Evolutionary conservation across 352 stramenopile genomes (phyloP), one percentile per base, ranked within the genome.

Genomic region (Globisporangium abappressorium): DNA sequence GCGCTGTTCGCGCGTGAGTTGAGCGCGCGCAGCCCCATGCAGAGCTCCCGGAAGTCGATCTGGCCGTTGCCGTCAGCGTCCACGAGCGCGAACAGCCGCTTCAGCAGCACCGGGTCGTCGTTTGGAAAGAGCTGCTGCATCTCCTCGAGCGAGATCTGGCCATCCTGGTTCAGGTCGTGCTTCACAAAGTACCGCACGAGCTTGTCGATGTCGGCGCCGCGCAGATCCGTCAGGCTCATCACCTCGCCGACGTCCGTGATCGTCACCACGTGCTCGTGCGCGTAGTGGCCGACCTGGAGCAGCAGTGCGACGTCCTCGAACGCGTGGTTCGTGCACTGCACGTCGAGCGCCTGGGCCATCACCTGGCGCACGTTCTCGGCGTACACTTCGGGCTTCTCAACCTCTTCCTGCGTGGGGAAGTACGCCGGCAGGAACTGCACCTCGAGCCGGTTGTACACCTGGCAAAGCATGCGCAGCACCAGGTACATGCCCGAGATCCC

Each of bases 31-130:
- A 92, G 71, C 2, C 73, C 80, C 62, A 90, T 71, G 49, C 84
- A 92, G 51, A 92, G 73, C 64, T 92, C 84, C 22, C 84, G 80
- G 65, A 92, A 92, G 64, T 92, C 84, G 63, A 92, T 88, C 58
- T 78, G 73, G 20, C 84, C 84, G 54, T 78, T 89, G 61, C 80
- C 77, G 54, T 92, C 75, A 5, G 75, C 47, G 57, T 92, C 84
- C 7, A 92, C 68, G 55, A 92, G 70, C 38, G 80, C 62, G 43
- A 90, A 90, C 49, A 90, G 72, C 33, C 85, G 79, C 61, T 79
- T 69, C 11, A 92, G 74, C 33, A 92, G 68, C 57, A 73, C 68
- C 0, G 70, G 69, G 41, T 88, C 76, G 60, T 90, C 84, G 5
- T 58, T 62, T 0, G 77, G 77, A 30, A 92, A 89, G 0, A 88